Conservation (phyloP, 2,329 filamentous ascomycete species). For the Pseudogymnoascus sp. region DNA sequence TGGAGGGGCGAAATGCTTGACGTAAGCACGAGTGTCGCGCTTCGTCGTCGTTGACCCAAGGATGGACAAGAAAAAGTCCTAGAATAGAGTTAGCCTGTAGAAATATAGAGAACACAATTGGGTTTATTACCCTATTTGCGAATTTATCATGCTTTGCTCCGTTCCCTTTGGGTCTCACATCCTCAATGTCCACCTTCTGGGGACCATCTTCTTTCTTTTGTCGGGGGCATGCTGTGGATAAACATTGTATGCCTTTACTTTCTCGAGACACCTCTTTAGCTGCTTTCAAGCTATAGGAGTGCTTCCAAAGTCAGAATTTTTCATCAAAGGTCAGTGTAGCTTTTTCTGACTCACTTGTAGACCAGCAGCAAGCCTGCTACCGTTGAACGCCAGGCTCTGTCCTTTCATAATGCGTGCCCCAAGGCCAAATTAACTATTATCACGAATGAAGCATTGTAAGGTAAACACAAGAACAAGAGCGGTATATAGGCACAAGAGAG, state of each 20-base stretch:
- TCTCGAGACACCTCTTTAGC: constrained; percentile 7
- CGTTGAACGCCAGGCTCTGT: constrained; percentile 25
- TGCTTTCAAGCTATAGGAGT: not conserved
- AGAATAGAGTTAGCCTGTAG: constrained; percentile 10
- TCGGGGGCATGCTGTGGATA: constrained; percentile 12
- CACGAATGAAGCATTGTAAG: constrained; percentile 1
- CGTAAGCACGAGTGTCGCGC: constrained; percentile 83
- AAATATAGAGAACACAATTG: not conserved
- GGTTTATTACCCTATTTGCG: constrained; percentile 37
- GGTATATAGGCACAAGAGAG: not conserved
- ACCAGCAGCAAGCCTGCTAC: constrained; percentile 26
- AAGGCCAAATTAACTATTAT: constrained; percentile 3
- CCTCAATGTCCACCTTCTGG: constrained; percentile 22
- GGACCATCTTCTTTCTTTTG: constrained; percentile 21
- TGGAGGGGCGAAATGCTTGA: constrained; percentile 67
- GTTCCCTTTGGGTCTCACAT: constrained; percentile 25
- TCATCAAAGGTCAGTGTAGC: not conserved
- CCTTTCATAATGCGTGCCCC: constrained; percentile 26
- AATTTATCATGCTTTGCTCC: constrained; percentile 40
- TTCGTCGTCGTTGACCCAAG: constrained; percentile 85
- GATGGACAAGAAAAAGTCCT: constrained; percentile 82
- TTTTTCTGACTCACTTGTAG: constrained; percentile 24
- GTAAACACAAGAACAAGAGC: not conserved
- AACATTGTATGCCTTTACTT: constrained; percentile 13
- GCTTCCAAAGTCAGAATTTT: constrained; percentile 14